Evolutionary conservation across 257 asterid species (phyloP), one percentile per base, ranked within the genome.

Genomic region (Asclepias syriaca): DNA sequence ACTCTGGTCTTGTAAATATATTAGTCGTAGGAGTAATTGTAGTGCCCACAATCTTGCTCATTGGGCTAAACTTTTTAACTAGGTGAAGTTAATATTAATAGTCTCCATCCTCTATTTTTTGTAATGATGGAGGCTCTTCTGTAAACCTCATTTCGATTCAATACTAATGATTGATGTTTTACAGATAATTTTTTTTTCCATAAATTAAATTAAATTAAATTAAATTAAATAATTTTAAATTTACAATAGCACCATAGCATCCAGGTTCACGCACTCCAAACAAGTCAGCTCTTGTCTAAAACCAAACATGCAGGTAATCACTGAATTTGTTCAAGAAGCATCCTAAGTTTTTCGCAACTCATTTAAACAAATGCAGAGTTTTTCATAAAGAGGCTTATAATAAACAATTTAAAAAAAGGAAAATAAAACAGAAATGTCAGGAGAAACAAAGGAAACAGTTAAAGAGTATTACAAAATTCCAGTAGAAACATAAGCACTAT

Each of bases 181-280:
- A n/a, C n/a, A n/a, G n/a, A n/a, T n/a, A n/a, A n/a, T n/a, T n/a
- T n/a, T n/a, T n/a, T n/a, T n/a, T n/a, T n/a, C n/a, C n/a, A n/a
- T n/a, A n/a, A n/a, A n/a, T n/a, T n/a, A n/a, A n/a, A n/a, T n/a
- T n/a, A n/a, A n/a, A n/a, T n/a, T n/a, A n/a, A n/a, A n/a, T n/a
- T n/a, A n/a, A n/a, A n/a, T n/a, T n/a, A n/a, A 19, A 50, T 45
- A 27, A 54, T 1, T 14, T 48, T 12, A 21, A 83, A 85, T 97
- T 94, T 84, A 94, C 98, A 74, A 94, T 81, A 81, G 99, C 95
- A 76, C 96, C 98, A 82, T 87, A 94, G 81, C 88, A 94, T 48
- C 92, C 99, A 66, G 98, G 99, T 81, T 91, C 99, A 78, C 74
- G 84, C 79, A 94, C 99, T 80, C 99, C 99, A 83, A 89, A 94